Evolutionary conservation across 106 monocot genomes (phyloP), one percentile per base, ranked within the genome.

Genomic region (Dendrobium huoshanense): DNA sequence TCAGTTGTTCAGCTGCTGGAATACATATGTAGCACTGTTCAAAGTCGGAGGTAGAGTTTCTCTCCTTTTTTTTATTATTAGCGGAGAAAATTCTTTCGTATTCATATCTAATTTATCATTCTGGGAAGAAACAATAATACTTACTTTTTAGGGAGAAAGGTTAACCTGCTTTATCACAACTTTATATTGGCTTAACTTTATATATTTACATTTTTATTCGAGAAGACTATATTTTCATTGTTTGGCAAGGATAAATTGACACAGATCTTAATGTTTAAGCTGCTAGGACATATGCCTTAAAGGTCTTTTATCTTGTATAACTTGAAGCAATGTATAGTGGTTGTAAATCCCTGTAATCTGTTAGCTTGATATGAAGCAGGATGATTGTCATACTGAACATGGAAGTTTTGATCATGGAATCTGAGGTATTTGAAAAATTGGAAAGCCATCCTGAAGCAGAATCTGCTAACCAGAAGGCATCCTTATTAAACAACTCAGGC

Each of bases 371-470:
- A 65, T 83, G 37, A 5, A 85, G 78, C 87, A 99, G 99, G 86
- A 72, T 93, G 43, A 93, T 99, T 83, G 85, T 99, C 61, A 83
- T 99, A 55, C 86, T 99, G 68, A 95, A 99, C 87, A 82, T 99
- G 91, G 91, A 99, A 80, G 83, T 87, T 43, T 58, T 95, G 80
- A 64, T 90, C 31, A 41, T 74, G 17, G 83, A 93, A 73, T 85
- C 83, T 80, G 87, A 91, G 40, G 79, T 87, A 33, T 87, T 89
- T 75, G 95, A 91, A 10, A 90, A 89, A 55, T 88, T 86, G 0
- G 78, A 78, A 43, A 15, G 77, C 13, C 78, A 41, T 59, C 41
- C 68, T 67, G 85, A 88, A 42, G 64, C 73, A 13, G 81, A 82
- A 5, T 75, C 64, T 4, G 20, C 18, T 11, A 4, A 77, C 41